A percentile compares a stretch with the other conserved stretches of the same genome.
Conservation (phyloP, 129 eudicot species). For the Chrysanthemum seticuspe region DNA sequence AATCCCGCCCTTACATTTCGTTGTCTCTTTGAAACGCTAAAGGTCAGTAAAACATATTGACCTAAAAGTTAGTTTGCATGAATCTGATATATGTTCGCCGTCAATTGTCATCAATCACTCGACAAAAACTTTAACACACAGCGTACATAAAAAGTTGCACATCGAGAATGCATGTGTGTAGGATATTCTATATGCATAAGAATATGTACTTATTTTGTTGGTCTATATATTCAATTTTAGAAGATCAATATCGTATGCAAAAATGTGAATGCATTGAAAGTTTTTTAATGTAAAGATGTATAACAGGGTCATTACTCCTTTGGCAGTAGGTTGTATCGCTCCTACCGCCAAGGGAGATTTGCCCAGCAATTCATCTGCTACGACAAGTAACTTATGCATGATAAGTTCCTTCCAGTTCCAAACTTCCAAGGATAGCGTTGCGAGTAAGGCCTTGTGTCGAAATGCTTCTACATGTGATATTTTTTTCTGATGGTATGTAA, state of each 20-base stretch:
- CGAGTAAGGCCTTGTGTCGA: too few species aligned
- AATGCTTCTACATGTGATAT: too few species aligned
- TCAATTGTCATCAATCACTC: background rate
- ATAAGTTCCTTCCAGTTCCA: too few species aligned
- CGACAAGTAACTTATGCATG: background rate
- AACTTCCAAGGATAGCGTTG: too few species aligned
- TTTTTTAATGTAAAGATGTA: constrained; percentile 19
- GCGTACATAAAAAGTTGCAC: constrained; percentile 6
- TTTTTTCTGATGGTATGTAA: too few species aligned
- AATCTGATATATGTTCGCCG: too few species aligned
- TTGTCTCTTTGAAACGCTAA: too few species aligned
- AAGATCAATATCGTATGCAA: background rate
- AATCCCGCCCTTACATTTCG: too few species aligned
- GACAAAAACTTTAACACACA: background rate
- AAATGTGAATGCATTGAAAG: background rate
- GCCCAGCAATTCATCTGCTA: constrained; percentile 32
- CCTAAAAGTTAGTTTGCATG: too few species aligned
- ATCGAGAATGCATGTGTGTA: constrained; percentile 2
- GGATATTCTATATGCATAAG: constrained; percentile 34
- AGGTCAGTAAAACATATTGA: too few species aligned
- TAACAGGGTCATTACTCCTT: constrained; percentile 33
- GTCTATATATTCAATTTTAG: constrained; percentile 20
- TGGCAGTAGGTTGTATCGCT: constrained; percentile 25
- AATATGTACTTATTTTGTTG: constrained; percentile 13
- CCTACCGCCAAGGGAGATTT: constrained; percentile 41